Conservation (phyloP, 495 filamentous ascomycete genomes). For the Penicillium tannophilum region DNA sequence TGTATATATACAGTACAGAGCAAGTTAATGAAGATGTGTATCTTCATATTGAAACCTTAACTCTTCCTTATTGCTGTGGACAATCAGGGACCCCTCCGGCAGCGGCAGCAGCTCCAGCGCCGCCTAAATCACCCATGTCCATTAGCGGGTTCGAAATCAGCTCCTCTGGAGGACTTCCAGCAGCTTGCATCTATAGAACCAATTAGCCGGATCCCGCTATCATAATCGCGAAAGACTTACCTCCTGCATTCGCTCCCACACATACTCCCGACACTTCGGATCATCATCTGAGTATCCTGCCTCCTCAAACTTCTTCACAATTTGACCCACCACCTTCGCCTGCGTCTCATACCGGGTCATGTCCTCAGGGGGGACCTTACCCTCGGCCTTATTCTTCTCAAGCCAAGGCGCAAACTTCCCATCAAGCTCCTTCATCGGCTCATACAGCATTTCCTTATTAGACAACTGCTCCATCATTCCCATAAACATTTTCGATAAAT, state of each 20-base stretch:
- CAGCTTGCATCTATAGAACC: constrained; percentile 80
- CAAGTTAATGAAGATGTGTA: constrained; percentile 19
- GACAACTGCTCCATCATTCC: constrained; percentile 99
- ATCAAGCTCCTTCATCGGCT: constrained; percentile 96
- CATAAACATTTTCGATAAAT: constrained; percentile 88
- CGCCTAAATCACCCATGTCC: constrained; percentile 32
- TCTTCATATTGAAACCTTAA: constrained; percentile 6
- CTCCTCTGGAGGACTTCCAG: constrained; percentile 85
- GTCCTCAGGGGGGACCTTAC: constrained; percentile 66
- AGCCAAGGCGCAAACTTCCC: constrained; percentile 91
- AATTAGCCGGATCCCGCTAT: constrained; percentile 11
- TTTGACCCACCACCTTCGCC: constrained; percentile 78
- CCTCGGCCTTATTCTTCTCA: constrained; percentile 67
- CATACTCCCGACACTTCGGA: constrained; percentile 80
- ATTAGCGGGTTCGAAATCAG: constrained; percentile 74
- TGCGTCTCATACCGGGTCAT: constrained; percentile 79
- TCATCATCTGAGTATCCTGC: constrained; percentile 77
- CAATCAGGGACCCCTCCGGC: constrained; percentile 41
- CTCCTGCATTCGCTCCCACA: constrained; percentile 97
- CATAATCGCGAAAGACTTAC: constrained; percentile 50
- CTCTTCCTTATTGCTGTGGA: constrained; percentile 35
- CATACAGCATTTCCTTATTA: constrained; percentile 96
- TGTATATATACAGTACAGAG: constrained; percentile 33
- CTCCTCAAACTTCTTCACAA: constrained; percentile 85
- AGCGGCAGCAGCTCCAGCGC: constrained; percentile 20